Conservation (phyloP, 306 rosid species). For the Malus fusca region DNA sequence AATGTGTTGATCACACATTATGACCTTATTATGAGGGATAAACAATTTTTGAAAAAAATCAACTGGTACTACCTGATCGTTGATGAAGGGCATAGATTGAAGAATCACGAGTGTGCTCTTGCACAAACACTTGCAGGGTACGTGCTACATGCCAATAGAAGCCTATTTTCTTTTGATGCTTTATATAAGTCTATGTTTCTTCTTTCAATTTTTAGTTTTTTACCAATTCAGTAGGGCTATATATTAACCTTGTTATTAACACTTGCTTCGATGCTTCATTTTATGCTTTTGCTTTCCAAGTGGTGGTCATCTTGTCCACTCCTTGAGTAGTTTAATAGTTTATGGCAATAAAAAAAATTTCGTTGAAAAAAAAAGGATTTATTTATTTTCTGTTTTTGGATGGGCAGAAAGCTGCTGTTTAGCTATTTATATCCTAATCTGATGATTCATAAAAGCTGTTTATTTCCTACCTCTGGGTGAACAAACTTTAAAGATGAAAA, state of each 20-base stretch:
- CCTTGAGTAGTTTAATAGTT: not conserved
- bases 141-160: conserved; percentile 13
- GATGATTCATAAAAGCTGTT: not conserved
- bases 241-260: not conserved
- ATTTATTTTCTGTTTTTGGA: not conserved
- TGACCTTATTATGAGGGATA: conserved; percentile 98
- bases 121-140: conserved; percentile 97
- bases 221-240: not conserved
- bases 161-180: conserved; percentile 2
- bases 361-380: not conserved
- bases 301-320: not conserved
- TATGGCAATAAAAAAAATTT: too few relatives aligned
- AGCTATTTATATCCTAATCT: not conserved
- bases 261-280: too few relatives aligned
- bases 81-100: conserved; percentile 98
- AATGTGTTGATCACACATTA: conserved; percentile 91
- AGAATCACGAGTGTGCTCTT: conserved; percentile 94
- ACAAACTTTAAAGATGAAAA: not conserved
- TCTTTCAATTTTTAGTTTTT: not conserved
- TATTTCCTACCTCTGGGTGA: not conserved
- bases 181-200: not conserved
- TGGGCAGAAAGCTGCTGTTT: not conserved
- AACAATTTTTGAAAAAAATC: conserved; percentile 87
- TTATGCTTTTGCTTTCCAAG: too few relatives aligned
- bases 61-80: conserved; percentile 89